Evolutionary conservation across 2,329 filamentous ascomycete species (phyloP).

Genomic region (Stemphylium vesicarium): DNA sequence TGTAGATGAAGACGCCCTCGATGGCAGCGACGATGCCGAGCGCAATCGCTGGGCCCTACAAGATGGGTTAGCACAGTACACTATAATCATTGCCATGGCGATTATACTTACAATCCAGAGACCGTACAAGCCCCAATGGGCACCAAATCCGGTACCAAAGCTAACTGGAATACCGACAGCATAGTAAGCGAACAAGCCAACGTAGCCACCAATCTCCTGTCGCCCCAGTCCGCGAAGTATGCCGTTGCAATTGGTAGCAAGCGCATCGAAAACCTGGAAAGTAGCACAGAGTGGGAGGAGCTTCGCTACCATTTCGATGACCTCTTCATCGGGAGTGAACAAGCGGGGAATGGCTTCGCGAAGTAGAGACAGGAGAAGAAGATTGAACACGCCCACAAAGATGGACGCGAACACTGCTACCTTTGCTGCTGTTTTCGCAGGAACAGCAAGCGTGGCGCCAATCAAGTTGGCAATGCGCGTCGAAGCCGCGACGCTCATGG

Average conservation of each 20-base stretch:
- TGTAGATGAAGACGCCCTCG: conserved; percentile 63
- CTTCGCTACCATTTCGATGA: conserved; percentile 67
- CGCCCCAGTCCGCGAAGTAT: conserved; percentile 85
- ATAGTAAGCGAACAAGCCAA: conserved; percentile 88
- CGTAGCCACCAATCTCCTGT: conserved; percentile 88
- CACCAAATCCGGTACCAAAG: conserved; percentile 76
- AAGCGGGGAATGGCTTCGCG: conserved; percentile 77
- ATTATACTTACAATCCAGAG: conserved; percentile 66
- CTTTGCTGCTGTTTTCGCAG: conserved; percentile 79
- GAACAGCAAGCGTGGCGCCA: conserved; percentile 79
- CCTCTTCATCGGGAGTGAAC: conserved; percentile 72
- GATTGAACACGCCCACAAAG: conserved; percentile 79
- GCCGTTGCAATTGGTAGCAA: conserved; percentile 81
- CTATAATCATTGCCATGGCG: background rate
- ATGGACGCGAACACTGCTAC: conserved; percentile 73
- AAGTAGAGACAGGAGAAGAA: conserved; percentile 70
- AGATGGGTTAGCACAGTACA: conserved; percentile 11
- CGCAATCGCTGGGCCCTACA: conserved; percentile 63
- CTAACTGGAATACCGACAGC: conserved; percentile 82
- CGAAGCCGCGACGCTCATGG: conserved; percentile 84
- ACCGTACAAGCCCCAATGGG: conserved; percentile 78
- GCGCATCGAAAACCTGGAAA: conserved; percentile 87
- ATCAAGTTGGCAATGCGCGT: conserved; percentile 93
- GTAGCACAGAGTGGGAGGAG: conserved; percentile 82
- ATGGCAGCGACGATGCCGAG: conserved; percentile 65